Evolutionary conservation across 805 yeast species (phyloP), one percentile per base, ranked within the genome.

Genomic region (Yarrowia divulgata): DNA sequence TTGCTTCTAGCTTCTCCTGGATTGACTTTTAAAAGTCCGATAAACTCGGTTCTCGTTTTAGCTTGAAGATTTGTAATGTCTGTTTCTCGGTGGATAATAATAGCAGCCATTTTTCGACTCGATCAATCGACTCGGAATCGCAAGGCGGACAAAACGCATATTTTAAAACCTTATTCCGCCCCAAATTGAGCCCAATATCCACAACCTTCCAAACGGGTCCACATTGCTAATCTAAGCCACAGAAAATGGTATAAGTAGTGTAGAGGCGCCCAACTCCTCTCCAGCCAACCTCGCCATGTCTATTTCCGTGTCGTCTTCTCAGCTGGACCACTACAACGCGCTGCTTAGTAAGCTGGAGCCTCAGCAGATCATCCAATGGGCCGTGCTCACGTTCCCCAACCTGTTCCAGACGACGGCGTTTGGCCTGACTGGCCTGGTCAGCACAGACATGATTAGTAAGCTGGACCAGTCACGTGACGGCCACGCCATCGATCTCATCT

Each of bases 401-500:
- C 81, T 94, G 46, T 93, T 77, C 75, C 98, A 94, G 79, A 93
- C 97, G 1, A 92, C 98, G 0, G 98, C 98, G 0, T 93, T 94
- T 79, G 98, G 98, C 0, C 83, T 94, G 58, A 91, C 97, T 0
- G 98, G 98, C 0, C 79, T 94, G 70, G 97, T 90, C 39, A 93
- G 94, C 13, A 82, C 91, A 52, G 97, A 93, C 77, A 90, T 93
- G 85, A 78, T 93, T 37, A 84, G 90, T 40, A 86, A 87, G 75
- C 73, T 88, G 58, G 76, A 71, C 69, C 76, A 70, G 45, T 37
- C 48, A 4, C 43, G 48, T 10, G 74, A 55, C 49, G 69, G 70
- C n/a, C 77, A 79, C 54, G 84, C 88, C 0, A 81, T 90, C 8
- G 96, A 93, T 69, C 81, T 93, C 69, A 89, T 94, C 1, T 94